phyloP scores from a whole-genome alignment of 805 yeast genomes.

The Ogataea paradorogensis region DNA sequence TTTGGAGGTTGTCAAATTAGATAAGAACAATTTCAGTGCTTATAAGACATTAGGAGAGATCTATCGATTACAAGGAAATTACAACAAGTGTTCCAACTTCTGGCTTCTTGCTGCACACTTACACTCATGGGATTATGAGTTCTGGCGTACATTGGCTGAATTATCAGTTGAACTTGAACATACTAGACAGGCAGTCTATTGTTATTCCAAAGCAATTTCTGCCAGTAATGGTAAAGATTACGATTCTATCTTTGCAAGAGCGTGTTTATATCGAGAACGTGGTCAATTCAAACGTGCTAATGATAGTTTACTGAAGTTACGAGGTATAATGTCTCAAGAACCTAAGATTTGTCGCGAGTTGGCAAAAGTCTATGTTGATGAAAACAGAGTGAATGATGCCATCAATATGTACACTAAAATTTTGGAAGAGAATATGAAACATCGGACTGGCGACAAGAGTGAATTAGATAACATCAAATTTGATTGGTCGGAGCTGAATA shows the following conservation, averaged over 20 bases:
- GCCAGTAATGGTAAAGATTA: constrained; percentile 44
- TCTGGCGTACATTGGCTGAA: constrained; percentile 78
- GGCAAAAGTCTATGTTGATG: constrained; percentile 50
- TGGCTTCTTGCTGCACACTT: constrained; percentile 83
- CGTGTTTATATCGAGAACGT: constrained; percentile 62
- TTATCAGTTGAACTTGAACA: constrained; percentile 63
- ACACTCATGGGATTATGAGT: constrained; percentile 68
- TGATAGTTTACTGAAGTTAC: constrained; percentile 65
- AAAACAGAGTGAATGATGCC: constrained; percentile 67
- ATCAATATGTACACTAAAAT: constrained; percentile 64
- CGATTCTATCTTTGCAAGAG: constrained; percentile 59
- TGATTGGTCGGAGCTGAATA: constrained; percentile 87
- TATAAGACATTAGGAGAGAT: constrained; percentile 88
- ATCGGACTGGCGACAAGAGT: constrained; percentile 30
- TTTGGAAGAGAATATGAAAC: constrained; percentile 54
- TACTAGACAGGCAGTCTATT: constrained; percentile 71
- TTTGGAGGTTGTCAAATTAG: constrained; percentile 70
- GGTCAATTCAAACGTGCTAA: constrained; percentile 69
- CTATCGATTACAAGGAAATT: constrained; percentile 60
- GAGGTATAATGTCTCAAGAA: constrained; percentile 55
- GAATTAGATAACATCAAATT: constrained; percentile 48
- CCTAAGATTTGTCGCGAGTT: constrained; percentile 58
- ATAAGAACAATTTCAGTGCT: constrained; percentile 76
- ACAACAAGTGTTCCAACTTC: constrained; percentile 70
- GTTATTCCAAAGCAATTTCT: constrained; percentile 65